A percentile compares a stretch with the other conserved stretches of the same genome.
phyloP scores from a whole-genome alignment of 2,329 filamentous ascomycete species.

The Scedosporium boydii region DNA sequence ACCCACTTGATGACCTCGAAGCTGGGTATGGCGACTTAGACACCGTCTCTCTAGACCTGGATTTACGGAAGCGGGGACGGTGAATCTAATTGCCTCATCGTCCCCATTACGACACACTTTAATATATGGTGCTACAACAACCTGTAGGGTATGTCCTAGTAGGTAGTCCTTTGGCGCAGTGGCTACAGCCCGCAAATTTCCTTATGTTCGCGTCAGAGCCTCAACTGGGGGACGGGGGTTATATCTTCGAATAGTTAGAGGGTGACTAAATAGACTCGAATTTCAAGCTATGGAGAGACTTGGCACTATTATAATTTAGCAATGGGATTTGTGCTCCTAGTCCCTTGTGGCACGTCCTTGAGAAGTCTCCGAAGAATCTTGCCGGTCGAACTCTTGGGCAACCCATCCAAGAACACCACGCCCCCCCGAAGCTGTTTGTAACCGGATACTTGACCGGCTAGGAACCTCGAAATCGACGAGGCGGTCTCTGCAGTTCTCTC shows the following conservation, averaged over 20 bases:
- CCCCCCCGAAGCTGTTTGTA: conserved; percentile 63
- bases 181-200: no score
- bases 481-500: conserved; percentile 13
- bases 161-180: no score
- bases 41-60: not conserved
- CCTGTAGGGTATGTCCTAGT: no score
- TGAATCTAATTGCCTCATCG: no score
- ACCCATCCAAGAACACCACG: conserved; percentile 52
- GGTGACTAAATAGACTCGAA: no score
- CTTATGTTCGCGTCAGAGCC: no score
- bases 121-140: no score
- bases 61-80: no score
- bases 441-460: conserved; percentile 25
- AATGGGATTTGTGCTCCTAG: not conserved
- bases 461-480: conserved; percentile 16
- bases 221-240: no score
- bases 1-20: not conserved
- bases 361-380: conserved; percentile 35
- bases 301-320: not conserved
- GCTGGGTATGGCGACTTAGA: not conserved
- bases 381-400: conserved; percentile 56
- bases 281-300: no score
- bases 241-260: no score
- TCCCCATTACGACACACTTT: no score
- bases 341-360: conserved; percentile 11